Evolutionary conservation across 805 yeast species (phyloP).

Genomic region (Sugiyamaella mastotermitis): DNA sequence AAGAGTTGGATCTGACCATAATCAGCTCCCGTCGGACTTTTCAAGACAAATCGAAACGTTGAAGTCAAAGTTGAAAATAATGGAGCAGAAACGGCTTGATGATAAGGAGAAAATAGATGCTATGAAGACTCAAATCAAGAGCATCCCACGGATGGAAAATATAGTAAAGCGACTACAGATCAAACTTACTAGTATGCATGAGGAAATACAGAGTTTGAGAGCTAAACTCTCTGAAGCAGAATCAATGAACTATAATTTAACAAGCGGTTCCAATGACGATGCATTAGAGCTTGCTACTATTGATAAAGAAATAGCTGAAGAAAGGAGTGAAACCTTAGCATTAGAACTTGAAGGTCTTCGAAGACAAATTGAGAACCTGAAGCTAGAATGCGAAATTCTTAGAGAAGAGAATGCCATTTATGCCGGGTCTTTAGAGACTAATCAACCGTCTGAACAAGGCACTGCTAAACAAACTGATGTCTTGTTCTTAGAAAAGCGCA

Average conservation of each 20-base stretch:
- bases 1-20: neutral
- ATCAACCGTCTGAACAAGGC: no score
- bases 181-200: constrained; percentile 27
- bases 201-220: constrained; percentile 23
- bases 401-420: constrained; percentile 22
- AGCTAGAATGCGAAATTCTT: constrained; percentile 24
- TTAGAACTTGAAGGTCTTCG: constrained; percentile 21
- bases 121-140: constrained; percentile 20
- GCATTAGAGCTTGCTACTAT: constrained; percentile 29
- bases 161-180: constrained; percentile 26
- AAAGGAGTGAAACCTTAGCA: constrained; percentile 22
- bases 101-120: constrained; percentile 20
- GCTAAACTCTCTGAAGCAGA: constrained; percentile 16
- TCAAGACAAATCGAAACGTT: constrained; percentile 20
- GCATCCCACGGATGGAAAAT: constrained; percentile 22
- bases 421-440: constrained; percentile 1
- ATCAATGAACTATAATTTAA: constrained; percentile 15
- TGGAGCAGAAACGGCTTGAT: constrained; percentile 23
- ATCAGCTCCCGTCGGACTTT: constrained; percentile 1
- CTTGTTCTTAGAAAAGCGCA: constrained; percentile 25
- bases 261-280: constrained; percentile 23
- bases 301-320: constrained; percentile 34
- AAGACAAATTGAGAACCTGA: constrained; percentile 18
- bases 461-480: constrained; percentile 1
- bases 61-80: constrained; percentile 20